phyloP scores from a whole-genome alignment of 768 basidiomycete genomes.

The Auricularia sp. region DNA sequence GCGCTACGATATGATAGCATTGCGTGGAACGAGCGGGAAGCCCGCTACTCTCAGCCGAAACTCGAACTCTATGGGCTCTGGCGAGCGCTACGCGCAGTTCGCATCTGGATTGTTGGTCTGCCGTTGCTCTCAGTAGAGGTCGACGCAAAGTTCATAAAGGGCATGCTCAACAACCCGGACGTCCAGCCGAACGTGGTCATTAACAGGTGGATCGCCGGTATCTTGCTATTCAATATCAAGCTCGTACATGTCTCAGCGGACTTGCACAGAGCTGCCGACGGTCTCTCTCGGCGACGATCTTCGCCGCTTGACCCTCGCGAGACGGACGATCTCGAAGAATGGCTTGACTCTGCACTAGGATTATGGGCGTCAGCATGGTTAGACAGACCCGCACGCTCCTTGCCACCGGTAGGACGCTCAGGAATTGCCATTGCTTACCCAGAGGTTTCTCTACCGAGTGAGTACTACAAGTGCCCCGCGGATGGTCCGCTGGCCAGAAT shows the following conservation, averaged over 20 bases:
- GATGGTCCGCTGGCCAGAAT: too few relatives aligned
- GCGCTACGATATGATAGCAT: constrained; percentile 29
- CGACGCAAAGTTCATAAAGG: constrained; percentile 8
- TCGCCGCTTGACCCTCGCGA: not conserved
- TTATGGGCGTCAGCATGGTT: not conserved
- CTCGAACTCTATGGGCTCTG: constrained; percentile 20
- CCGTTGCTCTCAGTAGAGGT: constrained; percentile 4
- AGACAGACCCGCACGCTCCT: not conserved
- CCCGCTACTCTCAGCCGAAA: constrained; percentile 17
- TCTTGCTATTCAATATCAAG: constrained; percentile 8
- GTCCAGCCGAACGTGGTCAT: constrained; percentile 6
- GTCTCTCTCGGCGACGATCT: constrained; percentile 12
- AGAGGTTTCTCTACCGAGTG: not conserved
- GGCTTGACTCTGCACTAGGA: not conserved
- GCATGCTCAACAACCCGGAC: constrained; percentile 10
- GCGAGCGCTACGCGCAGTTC: constrained; percentile 4
- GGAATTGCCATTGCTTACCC: not conserved
- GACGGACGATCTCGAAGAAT: not conserved
- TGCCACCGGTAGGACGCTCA: not conserved
- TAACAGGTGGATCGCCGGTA: constrained; percentile 8
- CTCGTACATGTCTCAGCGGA: constrained; percentile 27
- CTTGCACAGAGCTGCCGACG: constrained; percentile 15
- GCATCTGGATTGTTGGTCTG: constrained; percentile 1
- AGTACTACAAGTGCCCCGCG: too few relatives aligned
- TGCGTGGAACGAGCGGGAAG: constrained; percentile 22